These are phyloP conservation scores for Albatrellus ellisii DNA, from an alignment of 768 basidiomycete species.

Conservation along the genomic window DNA sequence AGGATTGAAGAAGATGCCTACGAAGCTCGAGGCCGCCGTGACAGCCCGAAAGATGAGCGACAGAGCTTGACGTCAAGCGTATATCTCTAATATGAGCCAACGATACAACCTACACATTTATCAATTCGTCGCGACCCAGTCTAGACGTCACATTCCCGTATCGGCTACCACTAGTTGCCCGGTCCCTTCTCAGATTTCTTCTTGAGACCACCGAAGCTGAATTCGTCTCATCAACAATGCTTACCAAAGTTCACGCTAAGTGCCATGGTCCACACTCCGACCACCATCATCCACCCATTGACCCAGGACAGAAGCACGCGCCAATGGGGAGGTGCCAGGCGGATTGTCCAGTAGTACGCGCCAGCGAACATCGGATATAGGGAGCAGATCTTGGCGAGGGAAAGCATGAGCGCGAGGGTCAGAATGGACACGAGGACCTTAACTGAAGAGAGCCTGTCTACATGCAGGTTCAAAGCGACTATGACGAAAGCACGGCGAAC, in stretches of 20 bases:
- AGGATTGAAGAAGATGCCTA: slow-evolving; percentile 45
- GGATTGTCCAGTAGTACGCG: slow-evolving; percentile 56
- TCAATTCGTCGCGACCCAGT: slow-evolving; percentile 45
- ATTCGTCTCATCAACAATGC: no score
- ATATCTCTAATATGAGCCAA: background rate
- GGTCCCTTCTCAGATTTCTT: no score
- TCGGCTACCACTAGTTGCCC: slow-evolving; percentile 49
- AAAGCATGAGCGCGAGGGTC: slow-evolving; percentile 35
- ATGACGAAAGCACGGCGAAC: slow-evolving; percentile 2
- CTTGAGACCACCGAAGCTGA: no score
- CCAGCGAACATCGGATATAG: slow-evolving; percentile 51
- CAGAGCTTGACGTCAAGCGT: slow-evolving; percentile 12
- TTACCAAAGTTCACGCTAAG: slow-evolving; percentile 49
- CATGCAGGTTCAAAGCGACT: background rate
- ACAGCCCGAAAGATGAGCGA: slow-evolving; percentile 48
- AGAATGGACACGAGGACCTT: slow-evolving; percentile 37
- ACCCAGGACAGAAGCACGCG: slow-evolving; percentile 47
- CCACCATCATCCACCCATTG: slow-evolving; percentile 55
- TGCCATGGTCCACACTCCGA: slow-evolving; percentile 59
- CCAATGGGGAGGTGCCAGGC: slow-evolving; percentile 37
- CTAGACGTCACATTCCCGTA: slow-evolving; percentile 40
- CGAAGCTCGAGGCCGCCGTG: slow-evolving; percentile 29
- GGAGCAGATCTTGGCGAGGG: slow-evolving; percentile 45
- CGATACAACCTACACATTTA: slow-evolving; percentile 33
- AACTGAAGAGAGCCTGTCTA: slow-evolving; percentile 20